These are phyloP conservation scores for Graphilbum sp. DNA, from an alignment of 2,329 filamentous ascomycete genomes.

Conservation along the genomic window DNA sequence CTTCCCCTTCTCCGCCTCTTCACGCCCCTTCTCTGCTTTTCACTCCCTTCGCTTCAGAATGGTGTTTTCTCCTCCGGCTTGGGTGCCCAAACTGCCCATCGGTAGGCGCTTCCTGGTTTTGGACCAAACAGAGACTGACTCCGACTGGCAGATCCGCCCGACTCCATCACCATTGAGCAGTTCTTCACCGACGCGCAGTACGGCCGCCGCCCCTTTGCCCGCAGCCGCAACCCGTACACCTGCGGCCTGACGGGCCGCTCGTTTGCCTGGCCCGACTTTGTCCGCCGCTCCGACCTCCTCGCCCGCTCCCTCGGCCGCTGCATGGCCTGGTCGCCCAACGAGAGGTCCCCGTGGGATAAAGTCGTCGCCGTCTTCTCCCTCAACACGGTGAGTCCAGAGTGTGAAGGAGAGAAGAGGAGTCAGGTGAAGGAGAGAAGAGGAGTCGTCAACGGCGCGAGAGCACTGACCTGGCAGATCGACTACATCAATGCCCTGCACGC, in stretches of 20 bases:
- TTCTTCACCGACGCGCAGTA: conserved; percentile 62
- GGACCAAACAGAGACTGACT: not conserved
- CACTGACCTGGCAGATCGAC: conserved; percentile 31
- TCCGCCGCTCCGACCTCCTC: conserved; percentile 7
- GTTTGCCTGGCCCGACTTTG: conserved; percentile 5
- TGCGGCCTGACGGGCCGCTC: conserved; percentile 12
- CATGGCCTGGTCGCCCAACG: conserved; percentile 52
- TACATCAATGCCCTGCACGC: conserved; percentile 37
- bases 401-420: no score
- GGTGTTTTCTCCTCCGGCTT: conserved; percentile 45
- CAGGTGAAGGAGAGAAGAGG: no score
- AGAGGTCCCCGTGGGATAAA: conserved; percentile 59
- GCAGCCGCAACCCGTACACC: conserved; percentile 25
- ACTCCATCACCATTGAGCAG: conserved; percentile 56
- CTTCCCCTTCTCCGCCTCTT: not conserved
- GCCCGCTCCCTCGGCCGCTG: conserved; percentile 42
- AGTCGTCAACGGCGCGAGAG: not conserved
- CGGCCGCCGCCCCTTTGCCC: conserved; percentile 45
- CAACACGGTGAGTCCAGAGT: conserved; percentile 39
- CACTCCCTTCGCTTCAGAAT: conserved; percentile 14
- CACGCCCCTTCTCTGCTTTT: not conserved
- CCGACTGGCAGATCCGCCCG: conserved; percentile 38
- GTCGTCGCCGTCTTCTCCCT: conserved; percentile 54
- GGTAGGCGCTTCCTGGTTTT: conserved; percentile 19
- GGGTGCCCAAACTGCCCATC: conserved; percentile 42